Percentiles rank a stretch among this genome's conserved stretches.
phyloP scores from a whole-genome alignment of 495 filamentous ascomycete genomes.

The Penicillium silybi region DNA sequence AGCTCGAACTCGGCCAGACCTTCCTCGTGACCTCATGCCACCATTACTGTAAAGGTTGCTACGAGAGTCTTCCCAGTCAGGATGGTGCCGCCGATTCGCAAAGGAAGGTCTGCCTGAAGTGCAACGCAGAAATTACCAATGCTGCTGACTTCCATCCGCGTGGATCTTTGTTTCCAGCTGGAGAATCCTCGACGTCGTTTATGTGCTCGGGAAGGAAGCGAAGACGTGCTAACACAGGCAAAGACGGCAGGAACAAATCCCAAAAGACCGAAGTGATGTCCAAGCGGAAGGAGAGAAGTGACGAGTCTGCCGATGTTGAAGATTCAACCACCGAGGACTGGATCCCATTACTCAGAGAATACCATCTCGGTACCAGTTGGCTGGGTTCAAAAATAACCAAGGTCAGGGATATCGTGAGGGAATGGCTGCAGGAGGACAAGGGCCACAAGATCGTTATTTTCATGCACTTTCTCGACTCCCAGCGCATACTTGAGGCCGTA shows the following conservation, averaged over 20 bases:
- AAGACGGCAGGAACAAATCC: neutral
- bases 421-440: conserved; percentile 32
- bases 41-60: conserved; percentile 46
- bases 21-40: conserved; percentile 21
- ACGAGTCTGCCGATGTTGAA: neutral
- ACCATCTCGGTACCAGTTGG: conserved; percentile 17
- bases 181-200: too few species aligned
- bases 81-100: conserved; percentile 9
- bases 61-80: conserved; percentile 20
- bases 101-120: conserved; percentile 19
- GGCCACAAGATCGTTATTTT: conserved; percentile 41
- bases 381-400: conserved; percentile 19
- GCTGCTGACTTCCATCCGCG: neutral
- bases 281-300: neutral
- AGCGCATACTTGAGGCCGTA: conserved; percentile 24
- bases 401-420: conserved; percentile 24
- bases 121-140: conserved; percentile 10
- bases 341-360: conserved; percentile 14
- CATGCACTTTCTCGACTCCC: conserved; percentile 31
- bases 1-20: neutral
- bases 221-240: neutral
- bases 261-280: neutral
- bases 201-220: neutral
- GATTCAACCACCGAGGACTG: conserved; percentile 22
- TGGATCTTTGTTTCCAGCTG: neutral